Percentiles rank a stretch among this genome's conserved stretches.
Conservation (phyloP, 768 basidiomycete genomes). For the Hypsizygus marmoreus region DNA sequence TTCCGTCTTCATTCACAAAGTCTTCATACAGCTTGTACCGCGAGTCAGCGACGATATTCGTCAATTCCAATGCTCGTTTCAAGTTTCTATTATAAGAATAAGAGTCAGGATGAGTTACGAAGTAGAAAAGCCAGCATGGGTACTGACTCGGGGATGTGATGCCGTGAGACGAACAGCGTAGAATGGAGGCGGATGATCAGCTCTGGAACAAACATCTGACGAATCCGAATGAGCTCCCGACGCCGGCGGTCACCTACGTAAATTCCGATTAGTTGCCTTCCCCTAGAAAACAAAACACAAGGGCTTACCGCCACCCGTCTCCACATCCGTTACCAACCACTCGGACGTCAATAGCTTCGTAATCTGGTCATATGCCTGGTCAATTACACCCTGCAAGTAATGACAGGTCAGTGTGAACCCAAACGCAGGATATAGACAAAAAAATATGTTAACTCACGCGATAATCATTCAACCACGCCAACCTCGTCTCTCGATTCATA, state of each 20-base stretch:
- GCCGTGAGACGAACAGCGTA: conserved; percentile 64
- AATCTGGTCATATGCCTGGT: conserved; percentile 65
- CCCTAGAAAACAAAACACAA: background rate
- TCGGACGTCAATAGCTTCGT: conserved; percentile 74
- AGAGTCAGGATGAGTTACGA: background rate
- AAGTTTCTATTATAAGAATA: conserved; percentile 58
- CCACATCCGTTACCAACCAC: conserved; percentile 67
- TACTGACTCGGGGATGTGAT: conserved; percentile 66
- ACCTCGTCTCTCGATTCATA: conserved; percentile 59
- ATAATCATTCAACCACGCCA: conserved; percentile 67
- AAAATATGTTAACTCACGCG: conserved; percentile 40
- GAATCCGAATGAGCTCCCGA: conserved; percentile 75
- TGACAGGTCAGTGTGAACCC: background rate
- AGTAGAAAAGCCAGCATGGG: background rate
- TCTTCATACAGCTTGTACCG: conserved; percentile 85
- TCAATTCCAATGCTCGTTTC: conserved; percentile 70
- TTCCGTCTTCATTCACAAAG: conserved; percentile 66
- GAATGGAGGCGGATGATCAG: conserved; percentile 84
- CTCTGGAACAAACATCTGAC: conserved; percentile 89
- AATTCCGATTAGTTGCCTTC: background rate
- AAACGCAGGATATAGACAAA: background rate
- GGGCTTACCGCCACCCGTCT: conserved; percentile 40
- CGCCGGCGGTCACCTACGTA: conserved; percentile 52
- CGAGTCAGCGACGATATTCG: conserved; percentile 87
- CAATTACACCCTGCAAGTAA: conserved; percentile 51